Evolutionary conservation across 2,329 filamentous ascomycete species (phyloP), one percentile per base, ranked within the genome.

Genomic region (Nemania serpens): DNA sequence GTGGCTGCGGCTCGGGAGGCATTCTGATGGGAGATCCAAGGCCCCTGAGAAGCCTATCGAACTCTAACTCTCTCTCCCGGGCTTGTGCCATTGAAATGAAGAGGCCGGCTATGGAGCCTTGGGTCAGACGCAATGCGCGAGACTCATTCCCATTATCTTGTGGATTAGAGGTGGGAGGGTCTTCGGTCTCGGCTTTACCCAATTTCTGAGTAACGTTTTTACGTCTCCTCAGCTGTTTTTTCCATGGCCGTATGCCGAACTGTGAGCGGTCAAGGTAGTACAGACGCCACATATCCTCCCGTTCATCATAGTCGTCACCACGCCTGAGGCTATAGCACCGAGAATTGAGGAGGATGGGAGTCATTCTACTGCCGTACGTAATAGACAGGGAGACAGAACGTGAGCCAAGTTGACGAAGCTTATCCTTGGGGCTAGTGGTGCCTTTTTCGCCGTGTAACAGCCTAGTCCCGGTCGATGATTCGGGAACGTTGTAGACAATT

Each of bases 61-160:
- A n/a, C 7, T 29, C 25, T 29, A 29, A 3, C 4, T 29, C 25
- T 29, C 25, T 29, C 25, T 29, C 4, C 25, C 25, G 25, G 25
- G 25, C 25, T 11, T 60, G 58, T 4, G 57, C 57, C 37, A 55
- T 55, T 15, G 51, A 45, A n/a, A 59, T 49, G 15, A 59, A 55
- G 20, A 59, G 18, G 20, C 29, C 1, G 5, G 51, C 18, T 15
- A 55, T 50, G 12, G 20, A 17, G 13, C 57, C 51, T n/a, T 45
- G 5, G 29, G 2, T 45, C 22, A 39, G 43, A n/a, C 25, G 13
- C 36, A 39, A 4, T 39, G 36, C n/a, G n/a, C n/a, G n/a, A n/a
- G n/a, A n/a, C n/a, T n/a, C n/a, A n/a, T n/a, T n/a, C n/a, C n/a
- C n/a, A n/a, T n/a, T n/a, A n/a, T n/a, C n/a, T n/a, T n/a, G n/a